Conservation (phyloP, 1,284 basidiomycete species). For the Stereum hirsutum region DNA sequence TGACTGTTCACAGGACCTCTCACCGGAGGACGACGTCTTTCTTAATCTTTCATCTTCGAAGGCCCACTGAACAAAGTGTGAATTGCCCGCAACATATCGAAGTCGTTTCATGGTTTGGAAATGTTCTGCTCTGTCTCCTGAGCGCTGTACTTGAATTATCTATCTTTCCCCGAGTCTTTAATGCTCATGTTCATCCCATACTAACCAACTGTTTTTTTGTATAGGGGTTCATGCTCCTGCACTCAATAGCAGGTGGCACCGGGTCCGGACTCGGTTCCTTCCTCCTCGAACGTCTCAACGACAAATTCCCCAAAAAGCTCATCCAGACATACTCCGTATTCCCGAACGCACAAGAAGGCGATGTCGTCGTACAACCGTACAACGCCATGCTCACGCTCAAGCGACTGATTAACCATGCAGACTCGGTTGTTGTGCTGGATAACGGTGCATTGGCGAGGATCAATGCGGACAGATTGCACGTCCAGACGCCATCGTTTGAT, state of each 20-base stretch:
- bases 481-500: conserved; percentile 87
- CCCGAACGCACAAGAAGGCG: conserved; percentile 85
- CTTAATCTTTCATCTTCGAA: too few relatives aligned
- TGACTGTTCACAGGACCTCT: too few relatives aligned
- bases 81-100: too few relatives aligned
- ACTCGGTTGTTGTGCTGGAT: conserved; percentile 95
- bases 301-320: conserved; percentile 98
- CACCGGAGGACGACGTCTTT: too few relatives aligned
- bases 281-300: conserved; percentile 91
- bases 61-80: too few relatives aligned
- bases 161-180: too few relatives aligned
- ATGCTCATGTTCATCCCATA: too few relatives aligned
- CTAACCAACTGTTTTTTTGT: not conserved
- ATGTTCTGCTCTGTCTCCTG: too few relatives aligned
- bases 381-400: conserved; percentile 95
- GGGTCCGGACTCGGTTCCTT: conserved; percentile 98
- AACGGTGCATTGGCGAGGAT: conserved; percentile 92
- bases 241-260: conserved; percentile 98
- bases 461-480: conserved; percentile 84
- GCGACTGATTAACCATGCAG: conserved; percentile 92
- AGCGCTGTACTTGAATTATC: too few relatives aligned
- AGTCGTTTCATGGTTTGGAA: too few relatives aligned
- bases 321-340: conserved; percentile 99
- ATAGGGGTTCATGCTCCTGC: conserved; percentile 97
- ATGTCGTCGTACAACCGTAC: conserved; percentile 98